These are phyloP conservation scores for Exophiala alcalophila DNA, from an alignment of 2,329 filamentous ascomycete species.

Conservation along the genomic window DNA sequence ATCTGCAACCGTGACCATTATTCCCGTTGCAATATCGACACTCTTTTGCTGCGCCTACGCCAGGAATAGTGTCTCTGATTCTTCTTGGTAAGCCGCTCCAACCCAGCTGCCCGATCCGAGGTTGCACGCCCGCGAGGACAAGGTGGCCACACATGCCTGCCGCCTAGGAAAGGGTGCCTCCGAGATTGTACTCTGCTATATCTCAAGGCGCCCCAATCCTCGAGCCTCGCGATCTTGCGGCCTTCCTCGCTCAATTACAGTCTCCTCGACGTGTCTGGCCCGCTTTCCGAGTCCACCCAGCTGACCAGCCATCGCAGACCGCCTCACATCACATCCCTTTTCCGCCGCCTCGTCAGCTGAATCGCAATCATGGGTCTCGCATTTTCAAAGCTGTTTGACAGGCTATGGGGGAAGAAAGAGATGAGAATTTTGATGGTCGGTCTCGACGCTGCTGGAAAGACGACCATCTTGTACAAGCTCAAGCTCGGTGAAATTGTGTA, in stretches of 20 bases:
- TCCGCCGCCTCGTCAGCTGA: conserved; percentile 30
- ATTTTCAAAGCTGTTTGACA: conserved; percentile 94
- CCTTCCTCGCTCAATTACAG: neutral
- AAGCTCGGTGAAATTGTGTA: conserved; percentile 70
- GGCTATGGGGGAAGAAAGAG: conserved; percentile 99
- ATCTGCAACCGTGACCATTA: conserved; percentile 18
- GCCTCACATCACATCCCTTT: conserved; percentile 34
- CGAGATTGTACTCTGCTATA: conserved; percentile 10
- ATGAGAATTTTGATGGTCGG: conserved; percentile 99
- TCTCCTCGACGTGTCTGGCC: conserved; percentile 1
- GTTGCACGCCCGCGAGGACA: conserved; percentile 25
- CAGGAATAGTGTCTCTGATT: conserved; percentile 18
- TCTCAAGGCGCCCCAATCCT: conserved; percentile 8
- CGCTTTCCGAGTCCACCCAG: conserved; percentile 12
- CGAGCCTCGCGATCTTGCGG: conserved; percentile 1
- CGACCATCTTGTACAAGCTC: conserved; percentile 99
- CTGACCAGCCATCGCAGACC: conserved; percentile 34
- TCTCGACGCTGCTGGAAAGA: conserved; percentile 99
- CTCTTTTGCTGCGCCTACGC: conserved; percentile 19
- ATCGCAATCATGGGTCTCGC: conserved; percentile 85
- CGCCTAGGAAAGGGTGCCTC: conserved; percentile 14
- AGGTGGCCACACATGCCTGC: conserved; percentile 31
- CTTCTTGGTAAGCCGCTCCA: conserved; percentile 27
- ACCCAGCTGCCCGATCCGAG: conserved; percentile 25
- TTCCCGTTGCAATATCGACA: conserved; percentile 16